Evolutionary conservation across 1,139 yeast genomes (phyloP), one percentile per base, ranked within the genome.

Genomic region (Candida tropicalis): DNA sequence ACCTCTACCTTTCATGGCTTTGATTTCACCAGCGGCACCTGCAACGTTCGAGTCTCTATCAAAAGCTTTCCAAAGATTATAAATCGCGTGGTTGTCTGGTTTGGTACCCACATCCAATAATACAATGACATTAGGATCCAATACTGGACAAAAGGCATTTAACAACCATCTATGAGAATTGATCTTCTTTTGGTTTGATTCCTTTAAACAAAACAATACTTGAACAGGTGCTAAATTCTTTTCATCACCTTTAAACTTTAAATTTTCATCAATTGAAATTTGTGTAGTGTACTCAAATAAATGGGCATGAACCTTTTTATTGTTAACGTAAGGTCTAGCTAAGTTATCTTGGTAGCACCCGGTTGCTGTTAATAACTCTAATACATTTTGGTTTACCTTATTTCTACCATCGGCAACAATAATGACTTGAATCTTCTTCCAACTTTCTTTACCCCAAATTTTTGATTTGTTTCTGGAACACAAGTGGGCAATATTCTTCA

Each of bases 1-100:
- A 13, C 83, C 86, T 58, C 82, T 86, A 35, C 98, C 98, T 55
- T 87, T 88, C 87, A 91, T 86, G 1, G 97, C 90, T 50, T 86
- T 87, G 58, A 93, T 90, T 64, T 93, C 97, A 48, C 99, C 99
- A 13, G 97, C 97, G 1, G 96, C 98, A 52, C 98, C 99, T 1
- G 97, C 99, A 44, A 91, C 96, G 57, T 91, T 90, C 1, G 97
- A 89, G 62, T 93, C 97, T 55, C 84, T 79, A 62, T 93, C 98
- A 62, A 93, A 93, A 0, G 96, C 96, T 65, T 93, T 93, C 99
- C 99, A 93, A 49, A 93, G 71, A 54, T 90, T 93, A 59, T 93
- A 93, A 29, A 91, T 70, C 0, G 98, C 91, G 43, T 85, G 84
- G 39, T 78, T 78, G 51, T 87, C 89, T 13, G 97, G 95, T 57